Percentiles rank a stretch among this genome's conserved stretches.
These are phyloP conservation scores for Suillus cothurnatus DNA, from an alignment of 768 basidiomycete genomes.

Conservation along the genomic window DNA sequence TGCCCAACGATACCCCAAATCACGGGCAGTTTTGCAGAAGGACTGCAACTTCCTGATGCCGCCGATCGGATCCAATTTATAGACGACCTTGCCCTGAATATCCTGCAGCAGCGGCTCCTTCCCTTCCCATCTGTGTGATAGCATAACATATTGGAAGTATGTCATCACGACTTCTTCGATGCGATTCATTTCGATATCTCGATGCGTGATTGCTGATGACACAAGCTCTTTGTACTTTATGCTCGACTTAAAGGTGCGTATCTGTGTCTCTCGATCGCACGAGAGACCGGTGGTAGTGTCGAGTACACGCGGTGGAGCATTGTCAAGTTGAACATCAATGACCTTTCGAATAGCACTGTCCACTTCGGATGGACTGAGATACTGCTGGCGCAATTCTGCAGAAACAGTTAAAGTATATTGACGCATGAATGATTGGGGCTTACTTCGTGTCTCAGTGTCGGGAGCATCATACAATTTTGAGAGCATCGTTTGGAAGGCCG, in stretches of 20 bases:
- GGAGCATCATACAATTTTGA: not conserved
- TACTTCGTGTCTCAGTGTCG: not conserved
- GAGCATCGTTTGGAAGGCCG: not conserved
- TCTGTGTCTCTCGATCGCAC: not conserved
- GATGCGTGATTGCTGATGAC: not conserved
- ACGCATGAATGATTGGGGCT: not conserved
- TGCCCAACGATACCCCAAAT: not conserved
- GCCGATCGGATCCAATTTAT: not conserved
- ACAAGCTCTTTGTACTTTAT: not conserved
- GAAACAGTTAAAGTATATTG: not conserved
- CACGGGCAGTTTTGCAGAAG: not conserved
- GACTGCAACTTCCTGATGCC: not conserved
- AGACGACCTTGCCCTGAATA: not conserved
- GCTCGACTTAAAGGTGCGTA: not conserved
- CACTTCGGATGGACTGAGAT: not conserved
- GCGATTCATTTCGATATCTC: not conserved
- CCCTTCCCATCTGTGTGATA: not conserved
- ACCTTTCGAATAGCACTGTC: not conserved
- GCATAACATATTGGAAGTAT: not conserved
- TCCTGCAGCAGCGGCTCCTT: not conserved
- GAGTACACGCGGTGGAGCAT: not conserved
- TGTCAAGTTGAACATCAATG: not conserved
- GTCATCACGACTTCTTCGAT: not conserved
- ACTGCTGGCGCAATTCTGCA: not conserved
- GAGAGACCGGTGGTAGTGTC: not conserved